Conservation (phyloP, 139 green algal genomes). For the Chlamydomonas sp. region DNA sequence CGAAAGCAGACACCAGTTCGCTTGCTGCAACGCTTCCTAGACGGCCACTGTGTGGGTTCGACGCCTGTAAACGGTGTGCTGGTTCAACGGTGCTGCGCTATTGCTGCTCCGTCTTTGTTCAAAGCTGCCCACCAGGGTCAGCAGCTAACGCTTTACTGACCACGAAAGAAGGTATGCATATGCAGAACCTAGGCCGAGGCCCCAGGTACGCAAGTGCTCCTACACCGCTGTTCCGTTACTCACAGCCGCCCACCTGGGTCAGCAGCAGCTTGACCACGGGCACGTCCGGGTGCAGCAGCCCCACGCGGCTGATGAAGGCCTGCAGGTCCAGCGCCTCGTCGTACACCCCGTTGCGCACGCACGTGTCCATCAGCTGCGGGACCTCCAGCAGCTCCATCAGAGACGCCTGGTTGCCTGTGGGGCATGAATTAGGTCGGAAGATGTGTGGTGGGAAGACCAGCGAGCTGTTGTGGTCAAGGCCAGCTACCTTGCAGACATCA, state of each 20-base stretch:
- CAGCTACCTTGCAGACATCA: not conserved
- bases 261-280: constrained; percentile 79
- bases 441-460: no score
- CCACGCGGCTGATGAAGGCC: constrained; percentile 65
- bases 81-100: no score
- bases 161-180: no score
- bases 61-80: no score
- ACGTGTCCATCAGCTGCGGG: constrained; percentile 96
- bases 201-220: not conserved
- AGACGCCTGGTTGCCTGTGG: constrained; percentile 70
- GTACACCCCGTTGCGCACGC: constrained; percentile 93
- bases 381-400: constrained; percentile 96
- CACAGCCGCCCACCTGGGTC: constrained; percentile 56
- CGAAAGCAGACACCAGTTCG: not conserved
- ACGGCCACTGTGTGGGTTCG: no score
- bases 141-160: no score
- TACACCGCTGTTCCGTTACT: not conserved
- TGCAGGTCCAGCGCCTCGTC: constrained; percentile 98
- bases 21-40: no score
- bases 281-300: constrained; percentile 77
- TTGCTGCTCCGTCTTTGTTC: no score
- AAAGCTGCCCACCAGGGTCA: no score
- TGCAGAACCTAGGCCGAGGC: not conserved
- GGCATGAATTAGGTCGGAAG: not conserved
- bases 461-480: not conserved